These are phyloP conservation scores for Colletotrichum camelliae DNA, from an alignment of 2,329 filamentous ascomycete genomes.

Conservation along the genomic window DNA sequence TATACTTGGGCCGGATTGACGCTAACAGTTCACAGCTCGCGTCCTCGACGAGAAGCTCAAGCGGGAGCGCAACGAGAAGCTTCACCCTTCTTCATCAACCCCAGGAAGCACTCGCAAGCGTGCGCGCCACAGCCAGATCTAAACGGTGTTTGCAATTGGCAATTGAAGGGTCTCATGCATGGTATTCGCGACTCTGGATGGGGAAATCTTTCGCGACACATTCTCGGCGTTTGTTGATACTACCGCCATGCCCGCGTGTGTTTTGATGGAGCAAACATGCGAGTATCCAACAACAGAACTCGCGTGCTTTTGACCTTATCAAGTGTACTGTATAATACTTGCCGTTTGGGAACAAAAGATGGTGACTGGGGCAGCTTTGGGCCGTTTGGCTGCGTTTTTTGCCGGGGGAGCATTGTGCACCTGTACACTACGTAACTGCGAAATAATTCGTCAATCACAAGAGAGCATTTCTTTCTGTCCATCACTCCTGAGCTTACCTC, in stretches of 20 bases:
- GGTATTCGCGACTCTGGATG: neutral
- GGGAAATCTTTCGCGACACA: neutral
- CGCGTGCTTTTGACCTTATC: neutral
- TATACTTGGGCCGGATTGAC: neutral
- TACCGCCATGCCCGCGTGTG: neutral
- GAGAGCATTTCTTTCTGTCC: neutral
- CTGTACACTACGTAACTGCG: neutral
- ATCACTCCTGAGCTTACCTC: neutral
- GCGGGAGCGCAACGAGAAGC: slow-evolving; percentile 65
- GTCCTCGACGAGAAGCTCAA: slow-evolving; percentile 72
- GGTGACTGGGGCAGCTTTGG: neutral
- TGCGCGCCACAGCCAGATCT: slow-evolving; percentile 51
- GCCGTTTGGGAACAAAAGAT: neutral
- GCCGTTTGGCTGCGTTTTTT: neutral
- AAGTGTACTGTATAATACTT: neutral
- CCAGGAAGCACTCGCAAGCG: slow-evolving; percentile 61
- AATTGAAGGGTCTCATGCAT: neutral
- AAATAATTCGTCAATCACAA: neutral
- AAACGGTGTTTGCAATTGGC: neutral
- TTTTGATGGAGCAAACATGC: neutral
- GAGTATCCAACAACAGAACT: neutral
- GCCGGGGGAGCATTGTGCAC: neutral
- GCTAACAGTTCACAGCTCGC: slow-evolving; percentile 50
- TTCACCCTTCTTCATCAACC: slow-evolving; percentile 49
- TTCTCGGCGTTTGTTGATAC: neutral